These are phyloP conservation scores for Zanthoxylum bungeanum DNA, from an alignment of 345 rosid genomes.

Conservation along the genomic window DNA sequence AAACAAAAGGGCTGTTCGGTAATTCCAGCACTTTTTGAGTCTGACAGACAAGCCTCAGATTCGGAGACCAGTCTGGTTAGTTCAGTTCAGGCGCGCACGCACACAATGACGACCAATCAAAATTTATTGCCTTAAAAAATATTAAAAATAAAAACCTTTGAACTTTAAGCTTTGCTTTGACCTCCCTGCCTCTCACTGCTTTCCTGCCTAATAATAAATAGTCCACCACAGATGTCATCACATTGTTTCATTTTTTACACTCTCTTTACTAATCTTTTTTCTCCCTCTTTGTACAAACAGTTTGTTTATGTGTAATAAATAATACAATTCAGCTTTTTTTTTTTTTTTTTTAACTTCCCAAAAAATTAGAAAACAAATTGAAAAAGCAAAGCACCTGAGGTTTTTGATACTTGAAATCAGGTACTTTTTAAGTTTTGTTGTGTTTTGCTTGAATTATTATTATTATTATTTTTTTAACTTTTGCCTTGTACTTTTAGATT, in stretches of 20 bases:
- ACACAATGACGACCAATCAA: constrained; percentile 15
- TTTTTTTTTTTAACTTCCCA: neutral
- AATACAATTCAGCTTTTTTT: constrained; percentile 1
- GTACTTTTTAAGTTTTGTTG: constrained; percentile 25
- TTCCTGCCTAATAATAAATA: constrained; percentile 23
- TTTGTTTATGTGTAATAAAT: no score
- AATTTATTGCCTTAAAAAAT: constrained; percentile 15
- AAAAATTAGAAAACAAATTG: neutral
- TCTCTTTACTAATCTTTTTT: no score
- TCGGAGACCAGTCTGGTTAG: neutral
- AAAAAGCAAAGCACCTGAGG: neutral
- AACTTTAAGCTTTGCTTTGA: constrained; percentile 31
- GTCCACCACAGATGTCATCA: constrained; percentile 22
- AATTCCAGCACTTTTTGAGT: no score
- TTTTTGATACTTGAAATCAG: constrained; percentile 29
- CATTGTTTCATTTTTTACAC: constrained; percentile 18
- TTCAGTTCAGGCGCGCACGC: neutral
- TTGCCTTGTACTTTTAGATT: constrained; percentile 19
- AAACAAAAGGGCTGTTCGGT: neutral
- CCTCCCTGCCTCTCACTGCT: constrained; percentile 20
- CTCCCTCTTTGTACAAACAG: no score
- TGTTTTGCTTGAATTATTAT: constrained; percentile 5
- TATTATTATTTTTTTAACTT: no score
- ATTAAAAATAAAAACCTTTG: constrained; percentile 5
- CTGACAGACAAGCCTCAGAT: neutral